Conservation (phyloP, 352 stramenopile species). For the Pythium scleroteichum region DNA sequence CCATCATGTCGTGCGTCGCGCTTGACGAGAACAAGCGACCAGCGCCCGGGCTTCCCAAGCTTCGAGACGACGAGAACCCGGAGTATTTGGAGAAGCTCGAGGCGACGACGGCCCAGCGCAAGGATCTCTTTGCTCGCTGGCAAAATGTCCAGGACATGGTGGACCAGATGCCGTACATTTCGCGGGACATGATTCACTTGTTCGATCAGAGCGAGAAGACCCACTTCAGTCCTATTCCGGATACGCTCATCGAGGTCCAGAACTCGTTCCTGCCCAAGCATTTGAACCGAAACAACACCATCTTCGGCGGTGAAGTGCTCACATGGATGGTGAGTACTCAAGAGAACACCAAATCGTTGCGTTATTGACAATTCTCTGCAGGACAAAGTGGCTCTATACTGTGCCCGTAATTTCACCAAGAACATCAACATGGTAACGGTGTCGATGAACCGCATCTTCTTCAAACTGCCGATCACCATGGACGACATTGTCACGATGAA, state of each 20-base stretch:
- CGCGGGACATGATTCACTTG: constrained; percentile 58
- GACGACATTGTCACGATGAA: constrained; percentile 71
- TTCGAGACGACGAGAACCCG: constrained; percentile 40
- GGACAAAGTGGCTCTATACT: constrained; percentile 69
- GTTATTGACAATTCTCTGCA: constrained; percentile 7
- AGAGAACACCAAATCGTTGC: background rate
- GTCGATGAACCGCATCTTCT: constrained; percentile 68
- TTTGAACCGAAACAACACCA: constrained; percentile 76
- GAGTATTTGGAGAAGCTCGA: constrained; percentile 54
- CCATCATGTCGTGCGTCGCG: constrained; percentile 73
- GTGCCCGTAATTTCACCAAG: constrained; percentile 67
- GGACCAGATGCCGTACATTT: constrained; percentile 58
- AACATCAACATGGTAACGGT: constrained; percentile 69
- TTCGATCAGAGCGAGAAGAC: constrained; percentile 43
- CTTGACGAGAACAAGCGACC: constrained; percentile 66
- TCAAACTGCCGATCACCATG: constrained; percentile 70
- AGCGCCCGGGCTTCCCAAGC: constrained; percentile 47
- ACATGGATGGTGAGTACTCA: constrained; percentile 47
- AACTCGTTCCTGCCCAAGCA: constrained; percentile 77
- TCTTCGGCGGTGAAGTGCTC: constrained; percentile 70
- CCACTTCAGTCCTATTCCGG: constrained; percentile 52
- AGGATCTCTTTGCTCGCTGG: constrained; percentile 61
- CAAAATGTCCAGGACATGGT: constrained; percentile 66
- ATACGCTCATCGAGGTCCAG: constrained; percentile 73
- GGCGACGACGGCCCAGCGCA: constrained; percentile 59